Base-by-base conservation (phyloP, 192 early-diverging fungal species). In the Coemansia sp. region DNA sequence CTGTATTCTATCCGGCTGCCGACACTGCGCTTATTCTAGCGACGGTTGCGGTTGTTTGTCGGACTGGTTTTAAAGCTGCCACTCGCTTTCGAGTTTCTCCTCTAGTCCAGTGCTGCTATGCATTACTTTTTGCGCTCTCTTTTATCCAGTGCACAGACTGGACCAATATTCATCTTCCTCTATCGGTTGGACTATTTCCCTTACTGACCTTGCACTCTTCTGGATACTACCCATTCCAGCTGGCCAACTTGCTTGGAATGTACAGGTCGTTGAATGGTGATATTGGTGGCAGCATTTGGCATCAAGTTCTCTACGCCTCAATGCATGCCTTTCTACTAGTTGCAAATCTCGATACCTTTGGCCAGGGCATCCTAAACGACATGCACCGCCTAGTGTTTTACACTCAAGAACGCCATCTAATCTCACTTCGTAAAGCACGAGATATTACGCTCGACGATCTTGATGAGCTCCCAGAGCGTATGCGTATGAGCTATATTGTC, bases 371-470 rank as follows among this genome's bases (percentile, higher is more conserved):
- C 1, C 26, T 74, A 19, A 36, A 48, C 15, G 15, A 48, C 3
- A 12, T 69, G 0, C 11, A 18, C 18, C 16, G 46, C 16, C 63
- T 59, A 26, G 9, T 68, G 11, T 21, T 67, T 4, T 74, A 57
- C 5, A 18, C 39, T 6, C 61, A 64, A 8, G 72, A 49, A 41
- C 72, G 66, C 13, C 48, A 46, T 12, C 41, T 74, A 21, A 1
- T 69, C 3, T 18, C 12, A 11, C n/a, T 45, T 1, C 54, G 57
- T 16, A 64, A 54, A 19, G 16, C 61, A 6, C 37, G 63, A n/a
- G n/a, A 62, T 16, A 41, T 78, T 15, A 63, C 32, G 3, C 5
- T 43, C 1, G 66, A 42, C 21, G 76, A 78, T n/a, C 56, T 78
- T 6, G 62, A 62, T 15, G 22, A 41, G 42, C 60, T 70, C 22